Base-by-base conservation (phyloP, 805 yeast species). In the Tetrapisispora phaffii region DNA sequence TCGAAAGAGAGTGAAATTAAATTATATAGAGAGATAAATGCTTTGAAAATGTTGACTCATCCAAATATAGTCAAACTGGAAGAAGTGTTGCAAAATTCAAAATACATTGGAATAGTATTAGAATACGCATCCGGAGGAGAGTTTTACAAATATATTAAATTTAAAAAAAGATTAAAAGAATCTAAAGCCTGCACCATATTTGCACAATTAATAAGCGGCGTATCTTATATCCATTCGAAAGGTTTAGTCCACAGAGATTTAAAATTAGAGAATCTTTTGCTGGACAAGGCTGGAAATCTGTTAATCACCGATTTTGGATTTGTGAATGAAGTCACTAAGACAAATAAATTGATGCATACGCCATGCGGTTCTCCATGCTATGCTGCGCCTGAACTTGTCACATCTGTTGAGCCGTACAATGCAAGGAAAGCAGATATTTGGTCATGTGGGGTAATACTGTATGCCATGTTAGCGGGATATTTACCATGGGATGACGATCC, bases 51-150 rank as follows among this genome's bases (percentile, higher is more conserved):
- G 52, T 70, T 88, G 48, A 79, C 82, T 45, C 99, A 93, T 66
- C 99, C 99, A 20, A 90, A 93, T 64, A 89, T 93, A 53, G 95
- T 93, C 40, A 77, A 82, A 52, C 69, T 93, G 44, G 96, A 88
- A 50, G 97, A 90, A 59, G 97, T 93, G 17, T 72, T 93, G 62
- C 95, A 90, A 63, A 84, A 86, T 60, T 96, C 94, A 43, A 85
- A 85, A 60, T 90, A 93, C 64, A 89, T 93, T 50, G 98, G 98
- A 22, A 93, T 93, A 19, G 97, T 93, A 2, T 72, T 93, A 47
- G 97, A 93, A 58, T 93, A 93, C 64, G 97, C 97, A 2, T 83
- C 95, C 1, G 97, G 97, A 13, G 99, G 99, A 42, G 99, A 93
- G 64, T 76, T 93, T 49, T 93, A 93, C 59, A 96, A 88, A 61